Conservation (phyloP, 768 basidiomycete genomes). For the Mrakia blollopis region DNA sequence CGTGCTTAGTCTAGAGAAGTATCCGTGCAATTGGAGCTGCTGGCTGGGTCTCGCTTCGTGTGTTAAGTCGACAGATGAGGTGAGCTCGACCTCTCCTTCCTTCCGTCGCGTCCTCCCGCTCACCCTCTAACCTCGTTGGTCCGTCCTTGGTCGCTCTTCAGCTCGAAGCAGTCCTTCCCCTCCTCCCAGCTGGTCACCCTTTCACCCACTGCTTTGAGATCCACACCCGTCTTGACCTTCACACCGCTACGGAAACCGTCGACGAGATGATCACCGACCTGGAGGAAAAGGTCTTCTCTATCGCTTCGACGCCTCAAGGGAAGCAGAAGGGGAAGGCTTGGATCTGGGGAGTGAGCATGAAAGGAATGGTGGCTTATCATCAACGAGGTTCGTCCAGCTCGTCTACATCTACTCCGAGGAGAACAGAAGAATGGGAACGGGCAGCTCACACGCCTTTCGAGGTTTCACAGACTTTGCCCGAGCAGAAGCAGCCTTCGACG, state of each 20-base stretch:
- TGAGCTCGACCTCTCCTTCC: conserved; percentile 39
- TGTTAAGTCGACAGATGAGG: conserved; percentile 80
- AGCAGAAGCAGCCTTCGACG: conserved; percentile 79
- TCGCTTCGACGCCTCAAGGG: conserved; percentile 21
- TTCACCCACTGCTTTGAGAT: conserved; percentile 66
- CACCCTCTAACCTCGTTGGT: neutral
- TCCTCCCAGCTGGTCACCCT: conserved; percentile 18
- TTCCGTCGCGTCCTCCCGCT: neutral
- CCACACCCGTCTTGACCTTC: conserved; percentile 80
- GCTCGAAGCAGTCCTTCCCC: conserved; percentile 21
- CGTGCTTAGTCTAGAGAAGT: conserved; percentile 66
- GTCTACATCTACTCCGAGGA: neutral
- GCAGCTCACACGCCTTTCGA: neutral
- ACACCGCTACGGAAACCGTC: conserved; percentile 81
- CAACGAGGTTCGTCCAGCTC: conserved; percentile 62
- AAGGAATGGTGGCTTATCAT: conserved; percentile 83
- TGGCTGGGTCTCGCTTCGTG: conserved; percentile 73
- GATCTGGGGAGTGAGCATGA: conserved; percentile 53
- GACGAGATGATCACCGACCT: conserved; percentile 57
- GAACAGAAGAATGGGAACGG: no score
- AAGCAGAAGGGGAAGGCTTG: conserved; percentile 45
- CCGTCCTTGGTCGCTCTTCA: neutral
- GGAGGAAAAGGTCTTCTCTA: conserved; percentile 15
- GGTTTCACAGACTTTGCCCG: conserved; percentile 69
- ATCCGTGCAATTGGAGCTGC: conserved; percentile 92